These are phyloP conservation scores for Rhodotorula sp. DNA, from an alignment of 1,284 basidiomycete species.

Conservation along the genomic window DNA sequence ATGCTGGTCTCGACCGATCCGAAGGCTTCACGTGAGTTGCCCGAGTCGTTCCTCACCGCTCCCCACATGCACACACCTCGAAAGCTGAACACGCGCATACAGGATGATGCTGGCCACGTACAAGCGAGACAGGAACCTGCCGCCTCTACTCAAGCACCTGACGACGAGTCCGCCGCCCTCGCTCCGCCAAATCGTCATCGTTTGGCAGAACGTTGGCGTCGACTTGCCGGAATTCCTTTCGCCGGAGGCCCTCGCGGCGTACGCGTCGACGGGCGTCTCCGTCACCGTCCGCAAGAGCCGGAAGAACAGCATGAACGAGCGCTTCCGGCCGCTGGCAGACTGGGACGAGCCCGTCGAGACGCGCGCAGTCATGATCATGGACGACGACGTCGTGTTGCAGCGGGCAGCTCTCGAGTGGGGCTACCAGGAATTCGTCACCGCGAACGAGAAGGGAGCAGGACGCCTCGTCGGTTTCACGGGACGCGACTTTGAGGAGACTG, in stretches of 20 bases:
- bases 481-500: conserved; percentile 27
- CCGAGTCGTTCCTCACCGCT: background rate
- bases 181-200: conserved; percentile 34
- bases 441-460: conserved; percentile 8
- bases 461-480: conserved; percentile 39
- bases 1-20: conserved; percentile 5
- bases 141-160: conserved; percentile 27
- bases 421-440: conserved; percentile 27
- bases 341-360: conserved; percentile 35
- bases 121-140: conserved; percentile 33
- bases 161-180: conserved; percentile 34
- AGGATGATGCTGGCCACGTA: conserved; percentile 42
- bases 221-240: conserved; percentile 31
- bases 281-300: conserved; percentile 31
- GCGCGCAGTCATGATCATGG: conserved; percentile 38
- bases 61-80: conserved; percentile 1
- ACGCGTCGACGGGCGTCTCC: conserved; percentile 21
- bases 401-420: conserved; percentile 38
- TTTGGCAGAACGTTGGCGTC: conserved; percentile 40
- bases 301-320: conserved; percentile 42
- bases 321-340: conserved; percentile 31
- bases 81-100: background rate
- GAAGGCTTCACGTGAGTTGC: conserved; percentile 32
- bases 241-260: conserved; percentile 15
- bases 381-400: conserved; percentile 40